Evolutionary conservation across 2,329 filamentous ascomycete genomes (phyloP).

Genomic region (Clarireedia paspali): DNA sequence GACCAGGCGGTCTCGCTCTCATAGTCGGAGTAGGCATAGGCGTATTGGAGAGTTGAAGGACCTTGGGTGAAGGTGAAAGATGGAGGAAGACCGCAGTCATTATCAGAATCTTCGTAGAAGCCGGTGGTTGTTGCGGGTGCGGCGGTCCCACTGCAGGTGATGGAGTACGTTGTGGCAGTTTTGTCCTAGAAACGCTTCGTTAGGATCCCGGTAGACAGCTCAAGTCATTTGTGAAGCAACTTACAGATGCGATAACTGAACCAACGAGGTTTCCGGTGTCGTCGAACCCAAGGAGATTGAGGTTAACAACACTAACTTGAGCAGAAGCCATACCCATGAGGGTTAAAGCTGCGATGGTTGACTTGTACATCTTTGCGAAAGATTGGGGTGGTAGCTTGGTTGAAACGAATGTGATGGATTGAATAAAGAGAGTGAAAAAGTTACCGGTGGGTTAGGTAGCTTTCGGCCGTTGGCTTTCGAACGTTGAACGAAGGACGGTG

Average conservation of each 20-base stretch:
- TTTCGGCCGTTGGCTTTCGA: background rate
- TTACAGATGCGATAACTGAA: constrained; percentile 8
- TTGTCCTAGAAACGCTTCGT: constrained; percentile 10
- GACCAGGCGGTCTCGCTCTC: background rate
- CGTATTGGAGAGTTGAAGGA: constrained; percentile 18
- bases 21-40: constrained; percentile 1
- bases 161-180: constrained; percentile 8
- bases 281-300: constrained; percentile 3
- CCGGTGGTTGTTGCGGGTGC: constrained; percentile 18
- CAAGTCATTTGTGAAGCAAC: background rate
- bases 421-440: too few relatives aligned
- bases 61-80: constrained; percentile 21
- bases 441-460: background rate
- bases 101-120: background rate
- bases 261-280: background rate
- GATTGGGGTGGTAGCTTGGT: background rate
- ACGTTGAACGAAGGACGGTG: too few relatives aligned
- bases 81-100: constrained; percentile 15
- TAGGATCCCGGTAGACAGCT: background rate
- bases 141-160: constrained; percentile 1
- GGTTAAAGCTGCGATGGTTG: background rate
- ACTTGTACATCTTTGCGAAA: constrained; percentile 5
- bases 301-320: background rate
- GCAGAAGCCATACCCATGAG: constrained; percentile 2
- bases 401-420: background rate